phyloP scores from a whole-genome alignment of 768 basidiomycete genomes.

The Sporobolomyces roseus region DNA sequence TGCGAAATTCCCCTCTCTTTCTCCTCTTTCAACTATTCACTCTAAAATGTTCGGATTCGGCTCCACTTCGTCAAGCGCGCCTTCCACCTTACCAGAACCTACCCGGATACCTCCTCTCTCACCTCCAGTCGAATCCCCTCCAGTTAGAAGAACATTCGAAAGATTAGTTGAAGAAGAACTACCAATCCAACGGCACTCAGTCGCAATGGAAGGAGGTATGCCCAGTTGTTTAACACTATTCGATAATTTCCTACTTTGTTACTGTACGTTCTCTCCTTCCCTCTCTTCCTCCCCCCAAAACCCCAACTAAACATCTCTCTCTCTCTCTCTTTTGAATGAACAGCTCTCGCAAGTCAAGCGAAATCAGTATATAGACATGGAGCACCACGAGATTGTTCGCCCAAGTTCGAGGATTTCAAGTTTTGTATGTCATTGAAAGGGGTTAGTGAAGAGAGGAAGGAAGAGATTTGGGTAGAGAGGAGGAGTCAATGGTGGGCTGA shows the following conservation, averaged over 20 bases:
- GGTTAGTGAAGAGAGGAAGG: conserved; percentile 68
- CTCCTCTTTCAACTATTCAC: no score
- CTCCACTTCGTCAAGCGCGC: background rate
- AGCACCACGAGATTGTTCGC: conserved; percentile 63
- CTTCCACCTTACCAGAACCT: background rate
- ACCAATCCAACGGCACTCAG: conserved; percentile 40
- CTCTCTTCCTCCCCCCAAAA: background rate
- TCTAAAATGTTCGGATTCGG: conserved; percentile 12
- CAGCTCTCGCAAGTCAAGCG: conserved; percentile 74
- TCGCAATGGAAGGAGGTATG: conserved; percentile 44
- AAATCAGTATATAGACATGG: conserved; percentile 85
- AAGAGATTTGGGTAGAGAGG: conserved; percentile 76
- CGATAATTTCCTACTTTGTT: conserved; percentile 51
- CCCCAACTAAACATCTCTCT: background rate
- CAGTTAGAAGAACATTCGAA: conserved; percentile 27
- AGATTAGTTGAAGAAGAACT: conserved; percentile 43
- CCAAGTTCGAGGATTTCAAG: conserved; percentile 87
- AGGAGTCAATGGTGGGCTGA: conserved; percentile 94
- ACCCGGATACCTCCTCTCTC: background rate
- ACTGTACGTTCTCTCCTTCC: conserved; percentile 44
- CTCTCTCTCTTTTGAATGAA: background rate
- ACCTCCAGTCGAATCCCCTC: background rate
- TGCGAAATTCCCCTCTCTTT: no score
- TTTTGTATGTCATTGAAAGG: conserved; percentile 83
- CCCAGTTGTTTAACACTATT: conserved; percentile 45